phyloP scores from a whole-genome alignment of 805 yeast genomes.

The Yamadazyma olivae region DNA sequence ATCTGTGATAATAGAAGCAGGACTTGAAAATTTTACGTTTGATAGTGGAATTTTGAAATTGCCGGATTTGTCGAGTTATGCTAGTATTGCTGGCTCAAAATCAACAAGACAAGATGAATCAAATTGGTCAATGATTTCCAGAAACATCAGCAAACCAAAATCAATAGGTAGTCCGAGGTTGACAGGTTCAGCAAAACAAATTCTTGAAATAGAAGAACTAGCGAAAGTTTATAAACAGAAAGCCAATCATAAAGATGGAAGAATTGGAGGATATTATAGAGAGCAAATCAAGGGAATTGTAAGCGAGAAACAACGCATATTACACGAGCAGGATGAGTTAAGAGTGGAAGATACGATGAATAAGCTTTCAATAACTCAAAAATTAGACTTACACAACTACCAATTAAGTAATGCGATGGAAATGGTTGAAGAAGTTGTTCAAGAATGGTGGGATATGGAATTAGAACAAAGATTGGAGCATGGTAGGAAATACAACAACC shows the following conservation, averaged over 20 bases:
- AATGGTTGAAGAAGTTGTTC: constrained; percentile 32
- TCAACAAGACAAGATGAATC: no score
- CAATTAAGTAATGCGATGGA: constrained; percentile 45
- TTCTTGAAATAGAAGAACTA: neutral
- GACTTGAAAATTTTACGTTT: constrained; percentile 5
- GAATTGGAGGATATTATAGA: neutral
- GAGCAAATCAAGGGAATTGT: neutral
- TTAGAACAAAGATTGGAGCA: constrained; percentile 33
- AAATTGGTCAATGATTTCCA: no score
- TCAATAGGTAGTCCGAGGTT: neutral
- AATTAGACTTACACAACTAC: constrained; percentile 58
- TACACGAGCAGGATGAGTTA: neutral
- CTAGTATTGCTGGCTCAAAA: neutral
- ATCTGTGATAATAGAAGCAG: constrained; percentile 3
- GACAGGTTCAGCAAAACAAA: neutral
- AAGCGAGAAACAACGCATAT: neutral
- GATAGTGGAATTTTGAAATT: neutral
- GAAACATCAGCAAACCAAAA: neutral
- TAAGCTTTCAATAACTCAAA: neutral
- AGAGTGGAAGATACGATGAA: neutral
- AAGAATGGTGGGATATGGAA: constrained; percentile 66
- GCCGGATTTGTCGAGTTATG: neutral
- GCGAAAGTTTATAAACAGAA: neutral
- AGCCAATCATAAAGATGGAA: neutral
- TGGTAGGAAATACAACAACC: constrained; percentile 34